Evolutionary conservation across 139 green algal genomes (phyloP).

Genomic region (Auxenochlorella pyrenoidosa): DNA sequence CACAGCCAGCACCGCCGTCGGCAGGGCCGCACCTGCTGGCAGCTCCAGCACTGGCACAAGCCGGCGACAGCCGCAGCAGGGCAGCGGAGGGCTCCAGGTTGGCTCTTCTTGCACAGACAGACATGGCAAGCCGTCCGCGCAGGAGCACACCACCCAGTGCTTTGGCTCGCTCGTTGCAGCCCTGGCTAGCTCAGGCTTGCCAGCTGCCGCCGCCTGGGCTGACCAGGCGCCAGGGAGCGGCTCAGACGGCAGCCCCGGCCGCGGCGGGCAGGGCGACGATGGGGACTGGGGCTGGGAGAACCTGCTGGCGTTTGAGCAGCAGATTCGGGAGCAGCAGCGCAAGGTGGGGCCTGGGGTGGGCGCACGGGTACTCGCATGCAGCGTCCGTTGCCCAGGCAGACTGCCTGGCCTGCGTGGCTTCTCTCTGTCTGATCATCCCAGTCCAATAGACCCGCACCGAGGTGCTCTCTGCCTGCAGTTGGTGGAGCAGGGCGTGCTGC

Average conservation of each 20-base stretch:
- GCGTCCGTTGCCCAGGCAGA: background rate
- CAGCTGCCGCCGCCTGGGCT: too few species aligned
- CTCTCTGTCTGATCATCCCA: too few species aligned
- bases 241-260: background rate
- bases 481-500: constrained; percentile 35
- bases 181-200: too few species aligned
- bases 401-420: too few species aligned
- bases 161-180: background rate
- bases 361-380: too few species aligned
- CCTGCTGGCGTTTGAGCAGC: constrained; percentile 25
- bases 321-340: constrained; percentile 30
- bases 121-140: too few species aligned
- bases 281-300: constrained; percentile 20
- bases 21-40: background rate
- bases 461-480: background rate
- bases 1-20: background rate
- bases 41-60: background rate
- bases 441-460: background rate
- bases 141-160: constrained; percentile 4
- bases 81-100: background rate
- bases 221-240: background rate
- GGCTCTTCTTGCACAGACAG: too few species aligned
- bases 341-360: background rate
- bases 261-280: background rate
- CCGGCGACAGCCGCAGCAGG: background rate